Evolutionary conservation across 352 stramenopile genomes (phyloP).

Genomic region (Halophytophthora batemanensis): DNA sequence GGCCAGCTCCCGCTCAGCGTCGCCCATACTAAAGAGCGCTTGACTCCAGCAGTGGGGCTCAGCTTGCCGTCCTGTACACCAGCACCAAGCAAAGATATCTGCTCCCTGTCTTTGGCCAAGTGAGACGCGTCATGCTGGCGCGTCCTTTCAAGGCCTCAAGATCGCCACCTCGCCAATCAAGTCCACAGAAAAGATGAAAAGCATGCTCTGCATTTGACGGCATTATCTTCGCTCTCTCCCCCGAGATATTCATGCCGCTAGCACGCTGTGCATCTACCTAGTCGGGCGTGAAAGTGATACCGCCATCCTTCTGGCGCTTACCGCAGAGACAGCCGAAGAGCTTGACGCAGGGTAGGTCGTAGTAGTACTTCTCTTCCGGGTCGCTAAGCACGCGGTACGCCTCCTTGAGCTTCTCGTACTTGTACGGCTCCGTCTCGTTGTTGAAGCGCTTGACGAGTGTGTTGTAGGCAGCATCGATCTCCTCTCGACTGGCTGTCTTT

Average conservation of each 20-base stretch:
- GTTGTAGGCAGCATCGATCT: constrained; percentile 83
- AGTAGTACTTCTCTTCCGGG: constrained; percentile 82
- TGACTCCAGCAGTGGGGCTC: constrained; percentile 9
- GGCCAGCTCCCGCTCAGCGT: constrained; percentile 24
- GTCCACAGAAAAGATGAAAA: background rate
- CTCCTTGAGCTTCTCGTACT: constrained; percentile 81
- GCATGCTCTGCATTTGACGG: background rate
- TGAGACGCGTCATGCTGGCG: constrained; percentile 1
- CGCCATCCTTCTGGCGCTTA: constrained; percentile 76
- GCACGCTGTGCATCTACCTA: constrained; percentile 12
- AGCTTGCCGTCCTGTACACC: constrained; percentile 1
- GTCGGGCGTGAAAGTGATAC: constrained; percentile 73
- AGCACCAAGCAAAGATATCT: constrained; percentile 9
- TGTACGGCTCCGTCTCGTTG: constrained; percentile 79
- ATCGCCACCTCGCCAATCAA: constrained; percentile 10
- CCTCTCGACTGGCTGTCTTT: constrained; percentile 56
- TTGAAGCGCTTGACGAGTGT: constrained; percentile 81
- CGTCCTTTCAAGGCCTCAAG: constrained; percentile 20
- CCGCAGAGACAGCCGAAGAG: constrained; percentile 75
- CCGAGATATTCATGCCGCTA: no score
- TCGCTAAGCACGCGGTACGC: constrained; percentile 77
- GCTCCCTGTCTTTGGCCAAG: constrained; percentile 4
- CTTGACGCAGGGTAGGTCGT: constrained; percentile 83
- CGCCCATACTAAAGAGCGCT: constrained; percentile 6
- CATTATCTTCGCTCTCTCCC: background rate